Evolutionary conservation across 1,284 basidiomycete species (phyloP).

Genomic region (Moesziomyces globuligerus): DNA sequence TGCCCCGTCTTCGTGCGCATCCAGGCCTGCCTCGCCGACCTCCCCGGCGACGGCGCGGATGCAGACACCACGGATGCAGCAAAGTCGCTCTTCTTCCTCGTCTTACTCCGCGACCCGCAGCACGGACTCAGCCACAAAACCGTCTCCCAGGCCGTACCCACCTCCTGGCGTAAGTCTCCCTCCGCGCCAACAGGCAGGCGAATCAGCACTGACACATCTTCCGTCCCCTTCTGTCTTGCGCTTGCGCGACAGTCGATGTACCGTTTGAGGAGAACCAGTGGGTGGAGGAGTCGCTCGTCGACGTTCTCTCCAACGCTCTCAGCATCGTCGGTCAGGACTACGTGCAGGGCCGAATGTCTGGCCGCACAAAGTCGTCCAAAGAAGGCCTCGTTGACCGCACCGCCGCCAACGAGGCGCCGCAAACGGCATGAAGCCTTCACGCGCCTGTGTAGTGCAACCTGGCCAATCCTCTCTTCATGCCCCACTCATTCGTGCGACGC

Average conservation of each 20-base stretch:
- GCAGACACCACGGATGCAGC: not conserved
- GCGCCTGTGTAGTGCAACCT: no score
- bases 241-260: conserved; percentile 48
- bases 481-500: not conserved
- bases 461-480: not conserved
- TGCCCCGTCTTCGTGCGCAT: conserved; percentile 92
- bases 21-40: conserved; percentile 73
- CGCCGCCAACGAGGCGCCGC: conserved; percentile 1
- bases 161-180: conserved; percentile 57
- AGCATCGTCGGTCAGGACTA: conserved; percentile 61
- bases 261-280: conserved; percentile 61
- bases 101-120: conserved; percentile 60
- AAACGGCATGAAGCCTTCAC: no score
- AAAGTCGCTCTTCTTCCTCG: conserved; percentile 55
- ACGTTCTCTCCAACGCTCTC: conserved; percentile 61
- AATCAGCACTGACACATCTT: conserved; percentile 1
- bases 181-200: not conserved
- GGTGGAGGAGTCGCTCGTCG: conserved; percentile 64
- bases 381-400: conserved; percentile 31
- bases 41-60: conserved; percentile 27
- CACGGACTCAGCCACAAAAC: conserved; percentile 61
- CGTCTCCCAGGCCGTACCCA: conserved; percentile 59
- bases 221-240: conserved; percentile 1
- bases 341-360: conserved; percentile 56
- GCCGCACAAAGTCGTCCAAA: conserved; percentile 45